Evolutionary conservation across 768 basidiomycete genomes (phyloP).

Genomic region (Tricholoma matsutake): DNA sequence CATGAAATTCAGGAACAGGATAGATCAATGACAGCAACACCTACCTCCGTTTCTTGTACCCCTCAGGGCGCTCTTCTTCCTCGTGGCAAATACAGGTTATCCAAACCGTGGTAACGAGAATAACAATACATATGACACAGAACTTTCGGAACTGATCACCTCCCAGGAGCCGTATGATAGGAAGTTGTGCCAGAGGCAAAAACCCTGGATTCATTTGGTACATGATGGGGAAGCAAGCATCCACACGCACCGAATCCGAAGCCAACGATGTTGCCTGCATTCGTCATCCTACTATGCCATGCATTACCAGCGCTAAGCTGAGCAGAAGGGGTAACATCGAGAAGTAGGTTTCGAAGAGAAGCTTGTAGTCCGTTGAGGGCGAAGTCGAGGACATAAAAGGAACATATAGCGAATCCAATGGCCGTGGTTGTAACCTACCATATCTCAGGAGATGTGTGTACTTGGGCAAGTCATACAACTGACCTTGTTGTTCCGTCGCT

Average conservation of each 20-base stretch:
- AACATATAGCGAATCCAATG: constrained; percentile 82
- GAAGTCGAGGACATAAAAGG: constrained; percentile 95
- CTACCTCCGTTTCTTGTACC: constrained; percentile 37
- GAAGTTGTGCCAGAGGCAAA: constrained; percentile 78
- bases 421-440: constrained; percentile 64
- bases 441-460: neutral
- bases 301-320: constrained; percentile 95
- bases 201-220: constrained; percentile 51
- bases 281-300: constrained; percentile 95
- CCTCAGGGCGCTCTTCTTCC: constrained; percentile 63
- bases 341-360: constrained; percentile 86
- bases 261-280: constrained; percentile 95
- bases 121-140: constrained; percentile 78
- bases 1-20: neutral
- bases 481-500: constrained; percentile 61
- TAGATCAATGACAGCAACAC: constrained; percentile 7
- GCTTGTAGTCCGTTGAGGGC: constrained; percentile 96
- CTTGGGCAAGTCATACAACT: constrained; percentile 13
- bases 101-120: constrained; percentile 79
- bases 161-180: constrained; percentile 76
- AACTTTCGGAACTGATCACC: constrained; percentile 96
- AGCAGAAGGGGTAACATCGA: constrained; percentile 85
- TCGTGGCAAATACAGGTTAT: constrained; percentile 86
- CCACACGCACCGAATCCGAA: constrained; percentile 75
- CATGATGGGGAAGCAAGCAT: neutral